Base-by-base conservation (phyloP, 2,329 filamentous ascomycete species). In the Xylariaceae sp. region DNA sequence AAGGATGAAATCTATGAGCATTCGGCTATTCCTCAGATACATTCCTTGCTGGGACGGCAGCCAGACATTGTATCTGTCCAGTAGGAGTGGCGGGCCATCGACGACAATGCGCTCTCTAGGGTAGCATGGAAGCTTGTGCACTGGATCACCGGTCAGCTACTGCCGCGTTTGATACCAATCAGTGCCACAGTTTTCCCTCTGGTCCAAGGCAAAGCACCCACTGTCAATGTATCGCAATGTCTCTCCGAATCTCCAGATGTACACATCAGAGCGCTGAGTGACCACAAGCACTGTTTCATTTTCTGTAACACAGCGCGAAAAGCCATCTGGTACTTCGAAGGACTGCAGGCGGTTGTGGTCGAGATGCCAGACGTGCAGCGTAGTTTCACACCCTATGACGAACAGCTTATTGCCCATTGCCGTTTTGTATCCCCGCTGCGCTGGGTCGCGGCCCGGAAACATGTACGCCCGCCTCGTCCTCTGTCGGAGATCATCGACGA, bases 361-460 rank as follows among this genome's bases (percentile, higher is more conserved):
- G 15, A 60, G 42, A 41, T 59, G 56, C 57, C 57, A 60, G 12
- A 50, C 56, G 24, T 60, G 49, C 15, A 60, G n/a, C 7, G 34
- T 50, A 7, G 34, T 50, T 9, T 46, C 48, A 23, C 49, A 53
- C 2, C 55, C 50, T 50, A 60, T 54, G 19, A 59, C 41, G 28
- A 60, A 47, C 1, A 59, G 41, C 36, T 52, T 52, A 24, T 51
- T 43, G 13, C 56, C 47, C 52, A 60, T 56, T 3, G 55, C 52
- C 24, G 56, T 58, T 41, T 52, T 55, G 31, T 55, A 58, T 1
- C 57, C 57, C 13, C 35, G 43, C 17, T 26, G 44, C 13, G 47
- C 42, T 12, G 41, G 41, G 14, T 34, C 23, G 32, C 54, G 43
- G 13, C 49, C 34, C 0, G 57, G 57, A 8, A 57, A 59, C 6